phyloP scores from a whole-genome alignment of 495 filamentous ascomycete genomes.

The Oidiodendron maius region DNA sequence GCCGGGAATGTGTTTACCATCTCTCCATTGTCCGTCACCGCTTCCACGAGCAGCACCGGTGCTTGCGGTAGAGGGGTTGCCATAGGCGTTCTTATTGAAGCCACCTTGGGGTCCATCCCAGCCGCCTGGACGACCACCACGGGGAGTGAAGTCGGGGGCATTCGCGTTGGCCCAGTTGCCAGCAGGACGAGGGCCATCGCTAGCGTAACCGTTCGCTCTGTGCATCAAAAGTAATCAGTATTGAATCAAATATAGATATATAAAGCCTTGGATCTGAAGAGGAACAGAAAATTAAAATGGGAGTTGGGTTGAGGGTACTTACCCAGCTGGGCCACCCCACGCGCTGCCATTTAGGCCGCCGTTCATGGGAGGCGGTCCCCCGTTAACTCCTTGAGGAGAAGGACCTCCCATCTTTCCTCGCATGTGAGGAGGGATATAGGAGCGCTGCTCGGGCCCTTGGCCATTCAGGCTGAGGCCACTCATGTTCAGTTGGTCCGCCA shows the following conservation, averaged over 20 bases:
- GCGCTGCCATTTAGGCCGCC: constrained; percentile 36
- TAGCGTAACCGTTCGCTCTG: constrained; percentile 34
- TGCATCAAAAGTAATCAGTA: constrained; percentile 5
- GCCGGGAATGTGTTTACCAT: constrained; percentile 93
- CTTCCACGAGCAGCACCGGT: constrained; percentile 57
- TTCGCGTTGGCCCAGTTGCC: constrained; percentile 65
- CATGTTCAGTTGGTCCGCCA: constrained; percentile 97
- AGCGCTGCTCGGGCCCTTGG: constrained; percentile 45
- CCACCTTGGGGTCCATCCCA: constrained; percentile 19
- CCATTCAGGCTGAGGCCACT: constrained; percentile 71
- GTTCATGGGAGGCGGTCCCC: constrained; percentile 27
- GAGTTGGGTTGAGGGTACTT: constrained; percentile 26
- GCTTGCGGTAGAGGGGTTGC: constrained; percentile 39
- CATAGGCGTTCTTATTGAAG: constrained; percentile 68
- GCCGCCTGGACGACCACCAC: constrained; percentile 15
- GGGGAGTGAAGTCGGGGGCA: constrained; percentile 67
- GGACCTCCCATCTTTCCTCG: constrained; percentile 51
- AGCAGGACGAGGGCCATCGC: constrained; percentile 40
- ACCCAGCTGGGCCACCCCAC: constrained; percentile 50
- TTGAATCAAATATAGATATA: background rate
- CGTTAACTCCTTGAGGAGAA: constrained; percentile 17
- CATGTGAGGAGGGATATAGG: constrained; percentile 96
- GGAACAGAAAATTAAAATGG: too few species aligned
- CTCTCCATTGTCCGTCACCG: constrained; percentile 92
- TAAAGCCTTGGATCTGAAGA: background rate